Conservation (phyloP, 768 basidiomycete genomes). For the Amanita exitialis region DNA sequence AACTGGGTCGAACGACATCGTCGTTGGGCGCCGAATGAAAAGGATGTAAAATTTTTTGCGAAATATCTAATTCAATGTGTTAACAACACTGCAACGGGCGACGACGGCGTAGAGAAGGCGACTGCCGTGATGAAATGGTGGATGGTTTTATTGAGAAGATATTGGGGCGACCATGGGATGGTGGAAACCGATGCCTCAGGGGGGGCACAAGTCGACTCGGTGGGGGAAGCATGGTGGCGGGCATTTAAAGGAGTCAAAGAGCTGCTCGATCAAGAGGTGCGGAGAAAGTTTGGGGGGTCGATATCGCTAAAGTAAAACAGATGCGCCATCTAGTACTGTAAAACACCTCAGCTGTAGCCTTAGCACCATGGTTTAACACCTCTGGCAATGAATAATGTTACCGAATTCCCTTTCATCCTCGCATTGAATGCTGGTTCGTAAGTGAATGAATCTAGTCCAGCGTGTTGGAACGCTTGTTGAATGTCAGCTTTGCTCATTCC, state of each 20-base stretch:
- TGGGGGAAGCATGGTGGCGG: conserved; percentile 76
- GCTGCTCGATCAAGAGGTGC: conserved; percentile 54
- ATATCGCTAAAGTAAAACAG: conserved; percentile 46
- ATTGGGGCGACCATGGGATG: conserved; percentile 51
- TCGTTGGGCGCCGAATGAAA: conserved; percentile 53
- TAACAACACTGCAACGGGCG: conserved; percentile 41
- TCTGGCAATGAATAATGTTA: conserved; percentile 47
- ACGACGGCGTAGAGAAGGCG: conserved; percentile 58
- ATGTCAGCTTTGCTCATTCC: conserved; percentile 47
- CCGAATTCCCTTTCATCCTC: conserved; percentile 20
- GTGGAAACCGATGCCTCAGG: conserved; percentile 24
- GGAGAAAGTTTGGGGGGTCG: conserved; percentile 63
- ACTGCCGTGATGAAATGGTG: conserved; percentile 75
- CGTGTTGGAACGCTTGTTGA: conserved; percentile 36
- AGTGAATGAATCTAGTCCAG: conserved; percentile 36
- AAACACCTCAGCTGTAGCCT: neutral
- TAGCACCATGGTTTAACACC: conserved; percentile 26
- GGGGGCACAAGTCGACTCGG: conserved; percentile 24
- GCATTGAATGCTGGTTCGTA: conserved; percentile 25
- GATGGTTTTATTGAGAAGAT: conserved; percentile 55
- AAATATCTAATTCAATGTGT: conserved; percentile 64
- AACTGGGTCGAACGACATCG: conserved; percentile 64
- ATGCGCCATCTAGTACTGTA: neutral
- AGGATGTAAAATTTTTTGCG: conserved; percentile 68
- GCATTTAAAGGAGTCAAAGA: conserved; percentile 63